A percentile compares a stretch with the other conserved stretches of the same genome.
Conservation (phyloP, 2,329 filamentous ascomycete species). For the Ophiocordyceps polyrhachis-furcata region DNA sequence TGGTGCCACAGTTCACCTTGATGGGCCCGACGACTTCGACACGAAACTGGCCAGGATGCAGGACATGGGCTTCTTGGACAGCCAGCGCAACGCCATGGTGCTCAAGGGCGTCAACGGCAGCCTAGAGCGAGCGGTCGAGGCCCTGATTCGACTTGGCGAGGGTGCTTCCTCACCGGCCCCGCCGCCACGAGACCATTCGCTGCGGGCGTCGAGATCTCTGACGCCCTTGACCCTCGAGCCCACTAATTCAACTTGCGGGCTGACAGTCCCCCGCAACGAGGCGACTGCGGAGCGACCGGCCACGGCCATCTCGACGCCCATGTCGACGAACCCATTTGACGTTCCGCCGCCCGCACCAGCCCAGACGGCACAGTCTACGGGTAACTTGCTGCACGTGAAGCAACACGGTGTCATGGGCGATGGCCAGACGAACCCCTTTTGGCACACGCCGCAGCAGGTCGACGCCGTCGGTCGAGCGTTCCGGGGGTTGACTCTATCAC, state of each 20-base stretch:
- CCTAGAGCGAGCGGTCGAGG: constrained; percentile 70
- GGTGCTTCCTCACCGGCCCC: constrained; percentile 24
- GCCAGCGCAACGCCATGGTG: constrained; percentile 61
- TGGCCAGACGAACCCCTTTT: constrained; percentile 49
- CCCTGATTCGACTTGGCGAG: constrained; percentile 67
- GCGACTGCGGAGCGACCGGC: constrained; percentile 15
- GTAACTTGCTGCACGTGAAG: constrained; percentile 38
- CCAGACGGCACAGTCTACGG: constrained; percentile 47
- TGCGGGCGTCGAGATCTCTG: constrained; percentile 31
- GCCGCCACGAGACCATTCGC: constrained; percentile 25
- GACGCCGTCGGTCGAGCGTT: constrained; percentile 47
- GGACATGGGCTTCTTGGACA: constrained; percentile 85
- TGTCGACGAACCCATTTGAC: constrained; percentile 53
- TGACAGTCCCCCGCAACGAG: constrained; percentile 14
- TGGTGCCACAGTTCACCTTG: constrained; percentile 44
- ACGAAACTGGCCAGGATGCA: constrained; percentile 58
- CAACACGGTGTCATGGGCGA: constrained; percentile 23
- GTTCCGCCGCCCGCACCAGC: constrained; percentile 32
- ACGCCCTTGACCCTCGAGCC: constrained; percentile 29
- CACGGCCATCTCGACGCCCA: constrained; percentile 29
- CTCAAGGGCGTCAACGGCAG: constrained; percentile 72
- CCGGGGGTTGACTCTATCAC: constrained; percentile 52
- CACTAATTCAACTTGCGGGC: constrained; percentile 12
- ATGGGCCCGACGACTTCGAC: constrained; percentile 42
- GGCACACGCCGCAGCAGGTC: constrained; percentile 23